phyloP scores from a whole-genome alignment of 2,329 filamentous ascomycete genomes.

The Tolypocladium inflatum region DNA sequence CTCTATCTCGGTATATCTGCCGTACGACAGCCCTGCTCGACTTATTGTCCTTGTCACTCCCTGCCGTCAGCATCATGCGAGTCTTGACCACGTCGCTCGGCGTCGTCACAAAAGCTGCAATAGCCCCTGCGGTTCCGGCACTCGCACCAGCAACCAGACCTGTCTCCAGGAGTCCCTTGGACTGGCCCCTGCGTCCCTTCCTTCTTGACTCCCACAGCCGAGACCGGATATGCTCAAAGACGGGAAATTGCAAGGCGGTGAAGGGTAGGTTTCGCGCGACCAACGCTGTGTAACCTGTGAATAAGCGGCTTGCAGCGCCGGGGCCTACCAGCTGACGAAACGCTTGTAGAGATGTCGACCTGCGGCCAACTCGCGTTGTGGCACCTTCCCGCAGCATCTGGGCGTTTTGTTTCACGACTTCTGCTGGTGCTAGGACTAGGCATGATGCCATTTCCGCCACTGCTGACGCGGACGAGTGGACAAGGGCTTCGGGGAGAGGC shows the following conservation, averaged over 20 bases:
- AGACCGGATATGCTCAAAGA: constrained; percentile 65
- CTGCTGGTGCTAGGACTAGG: constrained; percentile 76
- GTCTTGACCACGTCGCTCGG: constrained; percentile 88
- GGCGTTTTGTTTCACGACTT: constrained; percentile 89
- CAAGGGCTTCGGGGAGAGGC: constrained; percentile 54
- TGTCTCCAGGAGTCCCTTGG: constrained; percentile 47
- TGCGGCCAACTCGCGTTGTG: constrained; percentile 7
- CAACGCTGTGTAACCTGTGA: constrained; percentile 69
- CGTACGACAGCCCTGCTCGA: constrained; percentile 45
- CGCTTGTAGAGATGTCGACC: constrained; percentile 37
- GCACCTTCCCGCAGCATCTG: constrained; percentile 55
- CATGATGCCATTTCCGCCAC: constrained; percentile 77
- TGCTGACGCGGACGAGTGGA: constrained; percentile 66
- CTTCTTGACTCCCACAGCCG: constrained; percentile 33
- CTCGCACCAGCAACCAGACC: constrained; percentile 62
- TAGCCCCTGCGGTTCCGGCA: constrained; percentile 62
- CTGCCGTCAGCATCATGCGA: constrained; percentile 69
- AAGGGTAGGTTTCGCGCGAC: constrained; percentile 78
- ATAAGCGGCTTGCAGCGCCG: constrained; percentile 47
- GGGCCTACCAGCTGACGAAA: constrained; percentile 42
- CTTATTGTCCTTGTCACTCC: constrained; percentile 20
- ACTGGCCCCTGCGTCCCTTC: constrained; percentile 13
- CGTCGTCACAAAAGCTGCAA: constrained; percentile 75
- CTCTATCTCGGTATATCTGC: constrained; percentile 57
- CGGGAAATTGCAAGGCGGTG: constrained; percentile 79